Percentiles rank a stretch among this genome's conserved stretches.
These are phyloP conservation scores for Trichoderma semiorbis DNA, from an alignment of 2,329 filamentous ascomycete species.

Conservation along the genomic window DNA sequence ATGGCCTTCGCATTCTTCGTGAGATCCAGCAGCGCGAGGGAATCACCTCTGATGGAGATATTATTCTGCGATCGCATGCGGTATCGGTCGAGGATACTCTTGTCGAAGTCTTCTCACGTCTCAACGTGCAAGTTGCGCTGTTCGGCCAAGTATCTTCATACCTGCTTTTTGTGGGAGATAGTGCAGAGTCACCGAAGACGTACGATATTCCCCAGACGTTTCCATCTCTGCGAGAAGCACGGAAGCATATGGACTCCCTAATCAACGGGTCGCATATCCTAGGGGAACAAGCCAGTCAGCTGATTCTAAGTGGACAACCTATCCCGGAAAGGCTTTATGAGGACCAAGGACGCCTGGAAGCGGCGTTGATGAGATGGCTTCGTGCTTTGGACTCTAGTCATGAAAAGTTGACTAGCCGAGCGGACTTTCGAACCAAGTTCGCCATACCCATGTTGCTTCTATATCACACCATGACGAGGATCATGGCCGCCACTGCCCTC, in stretches of 20 bases:
- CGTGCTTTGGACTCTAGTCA: background rate
- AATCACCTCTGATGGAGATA: background rate
- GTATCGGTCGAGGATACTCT: slow-evolving; percentile 20
- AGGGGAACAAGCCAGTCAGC: background rate
- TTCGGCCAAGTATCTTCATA: slow-evolving; percentile 27
- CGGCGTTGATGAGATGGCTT: slow-evolving; percentile 1
- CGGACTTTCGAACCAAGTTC: background rate
- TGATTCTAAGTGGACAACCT: background rate
- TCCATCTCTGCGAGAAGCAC: slow-evolving; percentile 1
- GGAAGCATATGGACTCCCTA: slow-evolving; percentile 1
- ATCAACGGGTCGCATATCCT: slow-evolving; percentile 7
- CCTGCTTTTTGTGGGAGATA: slow-evolving; percentile 14
- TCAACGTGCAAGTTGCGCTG: slow-evolving; percentile 29
- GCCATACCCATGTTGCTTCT: slow-evolving; percentile 11
- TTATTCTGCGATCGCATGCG: slow-evolving; percentile 15
- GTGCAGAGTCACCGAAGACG: slow-evolving; percentile 16
- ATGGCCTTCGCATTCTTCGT: slow-evolving; percentile 30
- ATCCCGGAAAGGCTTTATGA: background rate
- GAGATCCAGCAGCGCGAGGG: slow-evolving; percentile 19
- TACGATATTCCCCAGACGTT: slow-evolving; percentile 12
- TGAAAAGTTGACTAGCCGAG: background rate
- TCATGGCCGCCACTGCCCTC: slow-evolving; percentile 14
- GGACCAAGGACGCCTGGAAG: background rate
- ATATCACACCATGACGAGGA: slow-evolving; percentile 16
- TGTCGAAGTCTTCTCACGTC: slow-evolving; percentile 27